Percentiles rank a stretch among this genome's conserved stretches.
These are phyloP conservation scores for Candida nitratophila DNA, from an alignment of 805 yeast species.

Conservation along the genomic window DNA sequence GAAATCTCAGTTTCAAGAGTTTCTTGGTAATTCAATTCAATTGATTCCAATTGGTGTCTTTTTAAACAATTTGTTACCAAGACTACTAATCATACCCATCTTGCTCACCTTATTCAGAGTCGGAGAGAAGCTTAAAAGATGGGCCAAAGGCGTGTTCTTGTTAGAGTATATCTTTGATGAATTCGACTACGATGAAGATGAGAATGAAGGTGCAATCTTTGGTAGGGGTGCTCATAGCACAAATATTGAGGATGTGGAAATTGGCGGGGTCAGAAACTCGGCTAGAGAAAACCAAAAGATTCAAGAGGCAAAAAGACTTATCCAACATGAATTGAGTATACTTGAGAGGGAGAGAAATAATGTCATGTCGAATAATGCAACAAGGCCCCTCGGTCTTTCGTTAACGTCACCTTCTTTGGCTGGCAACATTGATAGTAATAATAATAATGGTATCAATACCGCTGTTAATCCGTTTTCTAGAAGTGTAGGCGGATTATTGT, in stretches of 20 bases:
- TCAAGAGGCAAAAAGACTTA: slow-evolving; percentile 21
- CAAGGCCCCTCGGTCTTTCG: slow-evolving; percentile 11
- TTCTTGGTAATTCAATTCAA: slow-evolving; percentile 70
- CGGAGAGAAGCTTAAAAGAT: slow-evolving; percentile 51
- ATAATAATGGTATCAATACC: background rate
- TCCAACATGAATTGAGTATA: slow-evolving; percentile 14
- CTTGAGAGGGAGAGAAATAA: slow-evolving; percentile 3
- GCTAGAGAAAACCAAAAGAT: slow-evolving; percentile 11
- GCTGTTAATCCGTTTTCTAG: no score
- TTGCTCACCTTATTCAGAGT: slow-evolving; percentile 54
- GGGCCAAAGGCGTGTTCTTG: slow-evolving; percentile 20
- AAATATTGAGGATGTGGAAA: slow-evolving; percentile 9
- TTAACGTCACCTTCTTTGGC: slow-evolving; percentile 5
- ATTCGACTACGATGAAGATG: slow-evolving; percentile 22
- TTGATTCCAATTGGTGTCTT: slow-evolving; percentile 66
- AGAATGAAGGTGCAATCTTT: background rate
- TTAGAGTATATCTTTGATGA: slow-evolving; percentile 26
- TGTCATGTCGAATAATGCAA: background rate
- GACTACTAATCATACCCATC: slow-evolving; percentile 67
- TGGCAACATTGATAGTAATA: background rate
- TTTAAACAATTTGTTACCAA: slow-evolving; percentile 69
- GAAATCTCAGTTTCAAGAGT: slow-evolving; percentile 53
- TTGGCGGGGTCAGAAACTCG: slow-evolving; percentile 2
- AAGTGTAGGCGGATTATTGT: no score
- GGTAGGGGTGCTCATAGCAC: slow-evolving; percentile 3